Evolutionary conservation across 768 basidiomycete genomes (phyloP).

Genomic region (Termitomyces sp.): DNA sequence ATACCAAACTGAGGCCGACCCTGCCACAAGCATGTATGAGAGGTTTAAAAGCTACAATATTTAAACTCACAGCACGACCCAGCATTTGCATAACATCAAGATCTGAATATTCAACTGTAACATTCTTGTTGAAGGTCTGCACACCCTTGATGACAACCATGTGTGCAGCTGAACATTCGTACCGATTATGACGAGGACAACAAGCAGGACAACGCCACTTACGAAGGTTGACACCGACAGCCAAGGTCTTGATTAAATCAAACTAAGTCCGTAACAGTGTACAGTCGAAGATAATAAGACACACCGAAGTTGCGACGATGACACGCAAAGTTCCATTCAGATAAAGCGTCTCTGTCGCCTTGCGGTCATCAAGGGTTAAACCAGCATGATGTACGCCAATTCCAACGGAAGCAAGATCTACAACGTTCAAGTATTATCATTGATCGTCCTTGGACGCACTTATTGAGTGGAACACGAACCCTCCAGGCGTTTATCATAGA

Average conservation of each 20-base stretch:
- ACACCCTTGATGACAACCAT: conserved; percentile 94
- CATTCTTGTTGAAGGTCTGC: conserved; percentile 65
- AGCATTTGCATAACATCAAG: conserved; percentile 96
- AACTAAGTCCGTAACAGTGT: not conserved
- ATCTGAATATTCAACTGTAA: conserved; percentile 80
- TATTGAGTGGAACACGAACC: conserved; percentile 32
- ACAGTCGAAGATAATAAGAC: conserved; percentile 16
- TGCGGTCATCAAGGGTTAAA: conserved; percentile 66
- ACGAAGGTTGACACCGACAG: conserved; percentile 96
- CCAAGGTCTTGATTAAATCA: conserved; percentile 65
- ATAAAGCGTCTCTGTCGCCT: conserved; percentile 69
- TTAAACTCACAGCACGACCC: conserved; percentile 73
- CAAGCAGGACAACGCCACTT: conserved; percentile 20
- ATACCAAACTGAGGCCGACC: conserved; percentile 89
- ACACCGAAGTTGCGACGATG: conserved; percentile 79
- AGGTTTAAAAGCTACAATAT: not conserved
- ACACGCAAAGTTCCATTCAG: conserved; percentile 57
- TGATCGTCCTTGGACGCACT: not conserved
- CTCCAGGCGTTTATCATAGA: conserved; percentile 64
- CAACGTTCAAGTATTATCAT: not conserved
- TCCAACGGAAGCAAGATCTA: conserved; percentile 65
- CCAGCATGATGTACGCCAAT: conserved; percentile 95
- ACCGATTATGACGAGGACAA: not conserved
- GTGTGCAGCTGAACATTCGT: conserved; percentile 63
- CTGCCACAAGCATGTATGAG: conserved; percentile 26